Conservation (phyloP, 352 stramenopile species). For the Pythium phragmitis region DNA sequence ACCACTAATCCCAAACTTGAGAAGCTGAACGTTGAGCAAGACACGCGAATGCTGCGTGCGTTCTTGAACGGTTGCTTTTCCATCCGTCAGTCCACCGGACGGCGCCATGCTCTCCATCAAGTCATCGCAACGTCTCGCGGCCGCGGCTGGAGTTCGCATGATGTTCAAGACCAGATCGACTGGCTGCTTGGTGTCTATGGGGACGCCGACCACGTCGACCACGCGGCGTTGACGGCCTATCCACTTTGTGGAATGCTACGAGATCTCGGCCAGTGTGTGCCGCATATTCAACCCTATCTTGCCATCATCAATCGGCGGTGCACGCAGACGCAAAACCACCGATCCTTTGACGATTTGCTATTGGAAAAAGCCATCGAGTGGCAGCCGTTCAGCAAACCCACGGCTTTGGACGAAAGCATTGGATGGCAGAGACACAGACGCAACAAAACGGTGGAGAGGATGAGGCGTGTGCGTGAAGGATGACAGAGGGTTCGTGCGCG, state of each 20-base stretch:
- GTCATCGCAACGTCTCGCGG: not conserved
- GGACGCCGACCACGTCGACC: not conserved
- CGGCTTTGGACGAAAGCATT: not conserved
- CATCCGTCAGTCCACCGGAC: not conserved
- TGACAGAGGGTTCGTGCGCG: too few species aligned
- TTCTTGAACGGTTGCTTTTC: constrained; percentile 1
- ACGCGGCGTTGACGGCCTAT: not conserved
- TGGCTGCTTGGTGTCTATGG: not conserved
- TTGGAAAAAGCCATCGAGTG: not conserved
- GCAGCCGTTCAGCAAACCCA: not conserved
- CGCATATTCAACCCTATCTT: constrained; percentile 2
- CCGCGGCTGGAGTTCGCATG: not conserved
- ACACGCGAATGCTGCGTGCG: not conserved
- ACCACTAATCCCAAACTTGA: not conserved
- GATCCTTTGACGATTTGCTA: constrained; percentile 2
- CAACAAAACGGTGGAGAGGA: too few species aligned
- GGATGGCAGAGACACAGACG: too few species aligned
- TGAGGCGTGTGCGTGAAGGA: too few species aligned
- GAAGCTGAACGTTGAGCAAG: not conserved
- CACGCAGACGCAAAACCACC: not conserved
- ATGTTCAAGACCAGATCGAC: constrained; percentile 7
- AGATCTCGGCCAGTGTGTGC: not conserved
- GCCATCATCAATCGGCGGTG: not conserved
- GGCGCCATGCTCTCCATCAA: not conserved
- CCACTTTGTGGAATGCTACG: not conserved